These are phyloP conservation scores for Prunus campanulata DNA, from an alignment of 306 rosid species.

Conservation along the genomic window DNA sequence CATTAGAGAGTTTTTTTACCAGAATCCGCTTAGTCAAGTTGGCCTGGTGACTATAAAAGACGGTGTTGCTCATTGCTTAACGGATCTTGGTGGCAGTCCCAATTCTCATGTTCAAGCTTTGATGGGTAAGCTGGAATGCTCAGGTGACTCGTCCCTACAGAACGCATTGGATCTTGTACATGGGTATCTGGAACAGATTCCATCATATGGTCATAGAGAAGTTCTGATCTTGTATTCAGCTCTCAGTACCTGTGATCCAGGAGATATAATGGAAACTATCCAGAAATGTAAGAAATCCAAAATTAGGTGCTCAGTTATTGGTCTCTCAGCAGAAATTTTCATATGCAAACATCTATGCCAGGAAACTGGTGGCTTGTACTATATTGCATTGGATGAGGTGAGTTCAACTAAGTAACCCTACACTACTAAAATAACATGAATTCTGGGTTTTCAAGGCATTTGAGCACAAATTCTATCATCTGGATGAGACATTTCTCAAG, in stretches of 20 bases:
- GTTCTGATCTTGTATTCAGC: conserved; percentile 82
- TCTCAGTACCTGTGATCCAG: conserved; percentile 96
- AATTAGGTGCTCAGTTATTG: conserved; percentile 95
- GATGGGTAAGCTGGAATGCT: conserved; percentile 93
- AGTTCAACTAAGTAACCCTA: conserved; percentile 23
- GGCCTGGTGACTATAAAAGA: conserved; percentile 83
- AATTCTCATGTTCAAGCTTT: conserved; percentile 85
- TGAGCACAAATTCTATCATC: background rate
- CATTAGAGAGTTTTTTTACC: conserved; percentile 86
- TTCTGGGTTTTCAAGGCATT: background rate
- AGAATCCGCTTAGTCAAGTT: conserved; percentile 93
- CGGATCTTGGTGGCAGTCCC: conserved; percentile 97
- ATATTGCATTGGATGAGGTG: conserved; percentile 89
- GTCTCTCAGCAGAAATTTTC: conserved; percentile 92
- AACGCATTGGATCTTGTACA: conserved; percentile 88
- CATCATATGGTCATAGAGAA: conserved; percentile 92
- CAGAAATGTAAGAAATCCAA: conserved; percentile 81
- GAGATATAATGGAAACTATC: conserved; percentile 93
- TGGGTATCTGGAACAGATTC: conserved; percentile 75
- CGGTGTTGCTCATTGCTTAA: conserved; percentile 72
- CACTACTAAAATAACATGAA: background rate
- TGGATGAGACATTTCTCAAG: too few relatives aligned
- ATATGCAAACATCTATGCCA: conserved; percentile 91
- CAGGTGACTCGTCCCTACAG: conserved; percentile 91
- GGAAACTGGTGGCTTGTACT: conserved; percentile 86